These are phyloP conservation scores for Xylaria longipes DNA, from an alignment of 495 filamentous ascomycete genomes.

Conservation along the genomic window DNA sequence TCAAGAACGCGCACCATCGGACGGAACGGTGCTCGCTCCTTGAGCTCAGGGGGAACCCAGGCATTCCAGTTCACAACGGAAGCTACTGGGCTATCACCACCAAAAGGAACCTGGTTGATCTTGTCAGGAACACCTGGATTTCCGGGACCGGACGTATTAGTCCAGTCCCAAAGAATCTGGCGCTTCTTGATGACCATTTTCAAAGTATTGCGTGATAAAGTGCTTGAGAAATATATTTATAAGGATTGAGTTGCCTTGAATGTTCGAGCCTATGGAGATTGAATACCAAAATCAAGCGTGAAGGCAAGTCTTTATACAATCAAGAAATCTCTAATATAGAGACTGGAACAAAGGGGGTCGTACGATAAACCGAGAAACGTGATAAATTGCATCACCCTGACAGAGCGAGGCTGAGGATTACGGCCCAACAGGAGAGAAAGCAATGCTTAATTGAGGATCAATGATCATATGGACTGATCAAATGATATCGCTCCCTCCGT, in stretches of 20 bases:
- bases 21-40: constrained; percentile 48
- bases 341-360: no score
- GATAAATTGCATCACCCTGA: not conserved
- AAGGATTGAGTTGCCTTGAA: not conserved
- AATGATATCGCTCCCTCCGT: not conserved
- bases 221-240: not conserved
- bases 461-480: not conserved
- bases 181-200: constrained; percentile 47
- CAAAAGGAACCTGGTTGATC: constrained; percentile 42
- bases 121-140: constrained; percentile 40
- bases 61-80: constrained; percentile 56
- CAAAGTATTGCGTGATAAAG: not conserved
- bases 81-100: constrained; percentile 38
- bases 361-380: not conserved
- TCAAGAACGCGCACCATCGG: constrained; percentile 50
- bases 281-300: no score
- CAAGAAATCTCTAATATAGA: not conserved
- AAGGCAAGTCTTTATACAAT: constrained; percentile 1
- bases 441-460: not conserved
- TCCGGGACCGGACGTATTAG: constrained; percentile 43
- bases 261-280: not conserved
- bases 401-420: not conserved
- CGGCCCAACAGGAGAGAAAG: not conserved
- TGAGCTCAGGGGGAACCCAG: constrained; percentile 53
- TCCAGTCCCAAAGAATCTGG: constrained; percentile 57